Base-by-base conservation (phyloP, 2,329 filamentous ascomycete species). In the Pseudogymnoascus sp. region DNA sequence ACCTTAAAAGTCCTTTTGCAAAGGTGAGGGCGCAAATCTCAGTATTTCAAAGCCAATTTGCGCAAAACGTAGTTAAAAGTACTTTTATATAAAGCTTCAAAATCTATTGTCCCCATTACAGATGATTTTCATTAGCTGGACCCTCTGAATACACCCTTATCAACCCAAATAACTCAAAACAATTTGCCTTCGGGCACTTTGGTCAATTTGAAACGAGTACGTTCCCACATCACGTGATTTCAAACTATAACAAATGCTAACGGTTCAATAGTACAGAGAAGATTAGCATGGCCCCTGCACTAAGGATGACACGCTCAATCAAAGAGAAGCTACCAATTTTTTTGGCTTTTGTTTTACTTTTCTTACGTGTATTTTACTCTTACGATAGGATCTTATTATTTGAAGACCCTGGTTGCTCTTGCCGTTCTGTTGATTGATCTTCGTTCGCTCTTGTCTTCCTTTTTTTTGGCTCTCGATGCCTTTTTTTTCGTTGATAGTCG, bases 301-400 rank as follows among this genome's bases (percentile, higher is more conserved):
- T 93, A 93, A 93, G 90, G 90, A 93, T 93, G 90, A 93, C 89
- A 92, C 88, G 87, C 86, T 88, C 82, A 85, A 86, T 85, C 85
- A 88, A 88, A 89, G 87, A 89, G 86, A 87, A 84, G 82, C 85
- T 84, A 82, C 81, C 80, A 81, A 79, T 85, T 84, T 86, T 88
- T 86, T 38, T 6, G 21, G 18, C 3, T 44, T 44, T 44, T 23
- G 5, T 12, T 25, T 46, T 46, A 0, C 8, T 12, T 46, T 44
- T 46, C 84, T 11, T 46, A 70, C 10, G 10, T 46, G 3, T 14
- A 25, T 25, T 25, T 46, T 25, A 46, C 12, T 42, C 16, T 64
- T 12, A 31, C 28, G 7, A 31, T 31, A 31, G 8, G 8, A 31
- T 31, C 28, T 31, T 31, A 31, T 2, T 42, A 21, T 21, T 42